Evolutionary conservation across 768 basidiomycete species (phyloP).

Genomic region (Solioccasus polychromus): DNA sequence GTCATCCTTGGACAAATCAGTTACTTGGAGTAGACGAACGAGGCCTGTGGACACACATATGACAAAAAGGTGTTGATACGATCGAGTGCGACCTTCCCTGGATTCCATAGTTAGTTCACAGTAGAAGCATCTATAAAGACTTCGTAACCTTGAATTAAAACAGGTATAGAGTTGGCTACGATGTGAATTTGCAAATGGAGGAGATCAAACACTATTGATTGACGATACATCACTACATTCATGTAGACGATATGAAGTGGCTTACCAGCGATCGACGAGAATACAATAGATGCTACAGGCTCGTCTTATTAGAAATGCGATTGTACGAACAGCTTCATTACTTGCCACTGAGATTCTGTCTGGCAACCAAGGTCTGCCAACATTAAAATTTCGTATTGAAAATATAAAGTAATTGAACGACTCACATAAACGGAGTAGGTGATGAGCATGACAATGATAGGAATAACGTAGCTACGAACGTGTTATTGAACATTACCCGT

Average conservation of each 20-base stretch:
- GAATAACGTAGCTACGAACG: slow-evolving; percentile 49
- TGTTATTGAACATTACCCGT: background rate
- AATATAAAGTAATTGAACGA: background rate
- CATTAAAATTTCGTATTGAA: background rate
- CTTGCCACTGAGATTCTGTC: slow-evolving; percentile 7
- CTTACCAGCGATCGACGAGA: slow-evolving; percentile 9
- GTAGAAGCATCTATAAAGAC: slow-evolving; percentile 18
- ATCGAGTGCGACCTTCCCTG: slow-evolving; percentile 13
- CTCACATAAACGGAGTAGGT: slow-evolving; percentile 61
- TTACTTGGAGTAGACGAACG: background rate
- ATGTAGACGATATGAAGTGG: background rate
- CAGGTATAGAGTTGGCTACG: background rate
- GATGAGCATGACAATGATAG: slow-evolving; percentile 60
- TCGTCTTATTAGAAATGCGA: background rate
- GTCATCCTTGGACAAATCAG: slow-evolving; percentile 4
- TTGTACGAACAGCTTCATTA: background rate
- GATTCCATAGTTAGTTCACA: slow-evolving; percentile 5
- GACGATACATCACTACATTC: background rate
- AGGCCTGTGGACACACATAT: background rate
- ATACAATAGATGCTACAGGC: slow-evolving; percentile 9
- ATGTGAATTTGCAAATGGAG: background rate
- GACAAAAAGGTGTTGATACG: slow-evolving; percentile 8
- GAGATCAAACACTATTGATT: slow-evolving; percentile 7
- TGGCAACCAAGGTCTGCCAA: slow-evolving; percentile 5
- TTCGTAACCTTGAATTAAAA: slow-evolving; percentile 21